These are phyloP conservation scores for Cyclospora cayetanensis DNA, from an alignment of 169 alveolate species.

Conservation along the genomic window DNA sequence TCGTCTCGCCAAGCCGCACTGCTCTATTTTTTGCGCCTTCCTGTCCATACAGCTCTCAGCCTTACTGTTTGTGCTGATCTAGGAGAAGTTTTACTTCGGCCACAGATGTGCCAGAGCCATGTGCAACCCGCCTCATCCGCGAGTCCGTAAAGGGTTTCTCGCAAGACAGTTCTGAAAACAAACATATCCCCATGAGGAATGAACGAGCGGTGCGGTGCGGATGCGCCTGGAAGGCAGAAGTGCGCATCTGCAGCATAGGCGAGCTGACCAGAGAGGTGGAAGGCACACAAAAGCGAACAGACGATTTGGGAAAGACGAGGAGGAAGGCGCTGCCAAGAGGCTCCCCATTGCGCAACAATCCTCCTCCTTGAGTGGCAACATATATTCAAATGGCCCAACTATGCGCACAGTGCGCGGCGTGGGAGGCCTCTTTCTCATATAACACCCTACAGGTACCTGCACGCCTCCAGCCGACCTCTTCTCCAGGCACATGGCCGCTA, in stretches of 20 bases:
- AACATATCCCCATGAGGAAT: neutral
- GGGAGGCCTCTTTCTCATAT: neutral
- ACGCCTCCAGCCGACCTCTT: too few species aligned
- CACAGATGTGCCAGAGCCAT: constrained; percentile 94
- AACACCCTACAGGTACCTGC: too few species aligned
- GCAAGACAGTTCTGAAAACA: constrained; percentile 91
- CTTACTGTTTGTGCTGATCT: constrained; percentile 94
- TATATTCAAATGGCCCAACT: too few species aligned
- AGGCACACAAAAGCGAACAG: neutral
- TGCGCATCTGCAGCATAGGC: neutral
- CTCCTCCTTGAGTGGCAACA: too few species aligned
- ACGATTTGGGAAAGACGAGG: neutral
- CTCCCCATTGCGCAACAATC: too few species aligned
- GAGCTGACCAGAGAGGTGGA: neutral
- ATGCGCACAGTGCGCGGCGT: neutral
- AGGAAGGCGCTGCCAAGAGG: too few species aligned
- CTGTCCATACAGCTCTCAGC: too few species aligned
- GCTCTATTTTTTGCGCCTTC: too few species aligned
- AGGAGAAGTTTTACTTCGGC: constrained; percentile 92
- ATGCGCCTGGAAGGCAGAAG: neutral
- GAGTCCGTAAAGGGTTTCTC: constrained; percentile 88
- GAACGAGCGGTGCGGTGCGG: neutral
- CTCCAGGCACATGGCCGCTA: too few species aligned
- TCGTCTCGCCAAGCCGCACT: too few species aligned
- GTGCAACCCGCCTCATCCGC: constrained; percentile 94